phyloP scores from a whole-genome alignment of 495 filamentous ascomycete genomes.

The Jackrogersella minutella region DNA sequence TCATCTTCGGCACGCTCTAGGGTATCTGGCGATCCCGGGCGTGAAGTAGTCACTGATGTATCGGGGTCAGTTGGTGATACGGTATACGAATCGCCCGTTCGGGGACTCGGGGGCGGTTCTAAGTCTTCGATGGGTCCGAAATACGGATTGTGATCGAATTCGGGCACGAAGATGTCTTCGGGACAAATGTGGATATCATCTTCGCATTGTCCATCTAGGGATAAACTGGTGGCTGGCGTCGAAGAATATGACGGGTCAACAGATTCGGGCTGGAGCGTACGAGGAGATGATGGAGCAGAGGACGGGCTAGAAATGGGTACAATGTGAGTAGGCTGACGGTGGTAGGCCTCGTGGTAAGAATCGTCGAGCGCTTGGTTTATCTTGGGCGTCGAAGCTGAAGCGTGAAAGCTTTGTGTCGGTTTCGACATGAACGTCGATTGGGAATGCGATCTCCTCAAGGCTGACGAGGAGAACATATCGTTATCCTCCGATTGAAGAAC shows the following conservation, averaged over 20 bases:
- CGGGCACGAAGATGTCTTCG: conserved; percentile 66
- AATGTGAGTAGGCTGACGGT: conserved; percentile 40
- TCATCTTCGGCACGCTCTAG: conserved; percentile 78
- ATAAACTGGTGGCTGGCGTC: conserved; percentile 70
- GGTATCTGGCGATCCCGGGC: conserved; percentile 55
- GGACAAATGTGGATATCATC: conserved; percentile 53
- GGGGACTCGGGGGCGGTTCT: conserved; percentile 59
- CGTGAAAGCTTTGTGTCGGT: conserved; percentile 48
- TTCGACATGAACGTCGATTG: conserved; percentile 53
- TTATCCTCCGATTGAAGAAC: conserved; percentile 56
- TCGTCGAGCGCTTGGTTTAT: conserved; percentile 49
- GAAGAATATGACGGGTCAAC: conserved; percentile 57
- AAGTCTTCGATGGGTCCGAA: conserved; percentile 55
- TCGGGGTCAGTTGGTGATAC: conserved; percentile 56
- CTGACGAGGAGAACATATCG: conserved; percentile 52
- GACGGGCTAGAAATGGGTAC: conserved; percentile 57
- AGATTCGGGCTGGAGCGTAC: conserved; percentile 49
- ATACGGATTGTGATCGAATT: conserved; percentile 62
- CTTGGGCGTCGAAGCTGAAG: conserved; percentile 53
- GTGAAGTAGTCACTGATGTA: conserved; percentile 54
- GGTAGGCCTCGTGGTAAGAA: conserved; percentile 38
- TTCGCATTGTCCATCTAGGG: conserved; percentile 62
- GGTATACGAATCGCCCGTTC: conserved; percentile 52
- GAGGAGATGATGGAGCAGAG: conserved; percentile 57
- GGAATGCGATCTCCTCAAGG: conserved; percentile 58